phyloP scores from a whole-genome alignment of 1,284 basidiomycete genomes.

The Neolentinus lepideus region DNA sequence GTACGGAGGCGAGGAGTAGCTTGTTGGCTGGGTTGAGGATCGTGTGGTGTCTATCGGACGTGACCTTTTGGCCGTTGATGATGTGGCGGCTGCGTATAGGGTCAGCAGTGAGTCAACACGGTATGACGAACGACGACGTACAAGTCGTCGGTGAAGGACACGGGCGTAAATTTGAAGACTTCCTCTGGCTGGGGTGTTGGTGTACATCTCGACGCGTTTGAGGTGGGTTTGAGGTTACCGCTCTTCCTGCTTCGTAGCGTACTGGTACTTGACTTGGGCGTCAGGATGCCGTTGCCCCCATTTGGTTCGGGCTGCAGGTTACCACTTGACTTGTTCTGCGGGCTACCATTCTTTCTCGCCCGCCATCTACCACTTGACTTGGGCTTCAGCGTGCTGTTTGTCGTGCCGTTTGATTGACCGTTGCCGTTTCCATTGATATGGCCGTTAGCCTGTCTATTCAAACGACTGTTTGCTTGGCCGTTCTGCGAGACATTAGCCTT shows the following conservation, averaged over 20 bases:
- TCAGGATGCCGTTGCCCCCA: not conserved
- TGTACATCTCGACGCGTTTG: not conserved
- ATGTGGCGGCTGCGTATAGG: not conserved
- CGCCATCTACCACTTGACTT: not conserved
- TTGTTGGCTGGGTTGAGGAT: conserved; percentile 12
- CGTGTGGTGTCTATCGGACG: not conserved
- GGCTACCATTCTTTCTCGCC: not conserved
- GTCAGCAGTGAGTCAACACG: not conserved
- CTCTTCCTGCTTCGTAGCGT: not conserved
- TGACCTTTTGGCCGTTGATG: not conserved
- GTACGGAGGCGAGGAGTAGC: conserved; percentile 7
- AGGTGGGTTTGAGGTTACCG: not conserved
- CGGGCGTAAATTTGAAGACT: not conserved
- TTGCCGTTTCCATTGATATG: not conserved
- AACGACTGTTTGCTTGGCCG: not conserved
- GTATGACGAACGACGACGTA: not conserved
- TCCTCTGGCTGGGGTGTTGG: not conserved
- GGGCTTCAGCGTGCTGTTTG: not conserved
- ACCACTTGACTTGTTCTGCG: not conserved
- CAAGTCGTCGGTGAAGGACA: not conserved
- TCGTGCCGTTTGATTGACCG: not conserved
- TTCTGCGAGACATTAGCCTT: not conserved
- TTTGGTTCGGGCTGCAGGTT: not conserved
- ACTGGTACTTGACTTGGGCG: not conserved
- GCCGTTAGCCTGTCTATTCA: not conserved